These are phyloP conservation scores for Waitea zeae DNA, from an alignment of 1,284 basidiomycete genomes.

Conservation along the genomic window DNA sequence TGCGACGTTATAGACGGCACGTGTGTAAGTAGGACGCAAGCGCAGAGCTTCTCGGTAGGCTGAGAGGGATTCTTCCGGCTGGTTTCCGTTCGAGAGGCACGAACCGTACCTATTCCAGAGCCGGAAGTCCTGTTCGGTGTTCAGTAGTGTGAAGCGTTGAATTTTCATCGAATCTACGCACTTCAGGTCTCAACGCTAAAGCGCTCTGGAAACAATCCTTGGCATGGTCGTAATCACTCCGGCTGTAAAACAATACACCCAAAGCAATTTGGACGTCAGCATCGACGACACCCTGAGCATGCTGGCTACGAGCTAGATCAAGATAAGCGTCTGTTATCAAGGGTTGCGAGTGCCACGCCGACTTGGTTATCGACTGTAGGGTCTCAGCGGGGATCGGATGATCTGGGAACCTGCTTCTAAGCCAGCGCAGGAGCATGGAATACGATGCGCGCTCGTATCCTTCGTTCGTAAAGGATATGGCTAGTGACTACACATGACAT, in stretches of 20 bases:
- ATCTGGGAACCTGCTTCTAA: conserved; percentile 62
- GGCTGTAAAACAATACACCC: conserved; percentile 87
- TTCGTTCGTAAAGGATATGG: conserved; percentile 97
- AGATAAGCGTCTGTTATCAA: conserved; percentile 77
- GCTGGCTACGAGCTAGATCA: conserved; percentile 67
- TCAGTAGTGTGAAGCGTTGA: background rate
- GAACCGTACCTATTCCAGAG: conserved; percentile 97
- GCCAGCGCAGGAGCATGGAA: conserved; percentile 78
- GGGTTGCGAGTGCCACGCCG: conserved; percentile 77
- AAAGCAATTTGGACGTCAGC: conserved; percentile 89
- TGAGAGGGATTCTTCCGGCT: conserved; percentile 89
- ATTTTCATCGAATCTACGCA: no score
- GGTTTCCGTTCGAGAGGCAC: conserved; percentile 86
- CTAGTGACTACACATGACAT: conserved; percentile 69
- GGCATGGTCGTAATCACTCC: conserved; percentile 61
- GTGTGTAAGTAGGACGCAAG: conserved; percentile 88
- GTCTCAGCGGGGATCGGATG: conserved; percentile 41
- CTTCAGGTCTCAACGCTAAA: conserved; percentile 59
- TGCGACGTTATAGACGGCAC: conserved; percentile 95
- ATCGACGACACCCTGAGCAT: conserved; percentile 57
- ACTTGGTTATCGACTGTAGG: conserved; percentile 36
- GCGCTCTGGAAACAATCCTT: conserved; percentile 88
- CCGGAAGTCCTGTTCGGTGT: conserved; percentile 83
- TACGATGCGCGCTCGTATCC: conserved; percentile 82
- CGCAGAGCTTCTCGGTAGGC: conserved; percentile 91